phyloP scores from a whole-genome alignment of 257 asterid genomes.

The Linderniella brevidens region DNA sequence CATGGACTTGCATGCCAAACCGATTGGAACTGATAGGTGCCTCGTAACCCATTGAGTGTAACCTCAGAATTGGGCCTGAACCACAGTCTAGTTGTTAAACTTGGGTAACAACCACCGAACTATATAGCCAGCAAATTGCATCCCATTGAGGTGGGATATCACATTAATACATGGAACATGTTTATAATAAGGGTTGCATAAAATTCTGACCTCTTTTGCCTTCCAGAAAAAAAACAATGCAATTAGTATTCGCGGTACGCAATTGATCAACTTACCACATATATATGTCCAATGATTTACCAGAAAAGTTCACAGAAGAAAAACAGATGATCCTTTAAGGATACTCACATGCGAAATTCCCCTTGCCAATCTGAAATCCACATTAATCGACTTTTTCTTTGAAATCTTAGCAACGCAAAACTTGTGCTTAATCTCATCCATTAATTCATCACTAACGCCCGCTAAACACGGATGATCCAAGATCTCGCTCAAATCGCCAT shows the following conservation, averaged over 20 bases:
- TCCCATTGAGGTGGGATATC: too few species aligned
- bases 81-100: too few species aligned
- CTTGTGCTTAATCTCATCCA: constrained; percentile 48
- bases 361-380: constrained; percentile 91
- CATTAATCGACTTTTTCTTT: constrained; percentile 75
- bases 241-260: too few species aligned
- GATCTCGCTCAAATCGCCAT: constrained; percentile 32
- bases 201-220: not conserved
- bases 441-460: constrained; percentile 33
- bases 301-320: not conserved
- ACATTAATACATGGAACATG: too few species aligned
- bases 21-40: too few species aligned
- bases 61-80: too few species aligned
- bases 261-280: too few species aligned
- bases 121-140: too few species aligned
- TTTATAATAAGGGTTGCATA: constrained; percentile 2
- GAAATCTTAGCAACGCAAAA: constrained; percentile 55
- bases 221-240: not conserved
- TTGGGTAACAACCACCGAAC: too few species aligned
- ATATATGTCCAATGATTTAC: not conserved
- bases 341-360: constrained; percentile 82
- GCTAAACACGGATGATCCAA: constrained; percentile 27
- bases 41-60: too few species aligned
- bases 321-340: too few species aligned
- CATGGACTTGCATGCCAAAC: too few species aligned